Evolutionary conservation across 306 rosid species (phyloP), one percentile per base, ranked within the genome.

Genomic region (Ochetophila trinervis): DNA sequence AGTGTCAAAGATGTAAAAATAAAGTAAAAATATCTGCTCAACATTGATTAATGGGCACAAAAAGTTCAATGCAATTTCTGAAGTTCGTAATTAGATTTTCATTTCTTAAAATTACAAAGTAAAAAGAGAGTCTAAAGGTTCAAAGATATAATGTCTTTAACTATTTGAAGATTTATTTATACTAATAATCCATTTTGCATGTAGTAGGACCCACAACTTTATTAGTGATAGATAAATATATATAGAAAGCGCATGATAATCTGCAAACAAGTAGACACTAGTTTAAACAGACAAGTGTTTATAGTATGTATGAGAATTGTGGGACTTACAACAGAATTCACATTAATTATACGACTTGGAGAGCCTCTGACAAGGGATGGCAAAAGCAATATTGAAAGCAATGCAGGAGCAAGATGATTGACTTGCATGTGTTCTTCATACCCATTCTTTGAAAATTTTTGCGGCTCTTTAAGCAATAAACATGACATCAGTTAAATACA

Each of bases 371-470:
- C 56, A 61, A 93, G 99, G 70, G 99, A 90, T 74, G 97, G 99
- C 87, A 93, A 81, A 61, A 93, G 96, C 81, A 94, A 91, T 68
- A 88, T 21, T 14, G 97, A 88, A 71, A 94, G 96, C 87, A 94
- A 74, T 53, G 97, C 90, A 40, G 99, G 97, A 62, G 91, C 99
- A 54, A 94, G 86, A 79, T 94, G 99, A 77, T 94, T 94, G 72
- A 94, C 99, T 90, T 94, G 99, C 87, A 90, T 70, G 87, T 94
- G 99, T 75, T 88, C 87, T 80, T 94, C 99, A 52, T 90, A 88
- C 57, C 95, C 95, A 67, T 90, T 97, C 83, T 84, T 88, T 15
- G 99, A 94, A 83, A 90, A 78, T 49, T 69, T 88, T 63, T 88
- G 99, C 6, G 91, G 91, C 82, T 94, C 99, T 94, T 81, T 65